Evolutionary conservation across 768 basidiomycete species (phyloP).

Genomic region (Leccinum pellstonianum): DNA sequence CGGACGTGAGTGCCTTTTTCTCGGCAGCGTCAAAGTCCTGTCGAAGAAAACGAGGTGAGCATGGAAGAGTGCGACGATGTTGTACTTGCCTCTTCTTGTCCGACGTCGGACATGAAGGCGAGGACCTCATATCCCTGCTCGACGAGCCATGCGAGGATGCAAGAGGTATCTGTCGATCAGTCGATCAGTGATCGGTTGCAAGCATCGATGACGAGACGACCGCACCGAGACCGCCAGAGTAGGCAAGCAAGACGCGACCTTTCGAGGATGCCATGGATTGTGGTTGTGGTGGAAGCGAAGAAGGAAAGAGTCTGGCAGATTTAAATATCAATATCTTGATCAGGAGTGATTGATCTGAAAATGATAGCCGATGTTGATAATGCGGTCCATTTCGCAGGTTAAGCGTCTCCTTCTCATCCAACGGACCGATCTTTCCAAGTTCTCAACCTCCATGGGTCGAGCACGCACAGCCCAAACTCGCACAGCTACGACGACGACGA

Average conservation of each 20-base stretch:
- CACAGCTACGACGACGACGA: constrained; percentile 20
- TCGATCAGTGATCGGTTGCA: constrained; percentile 1
- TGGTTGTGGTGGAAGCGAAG: not conserved
- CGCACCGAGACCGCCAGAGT: constrained; percentile 96
- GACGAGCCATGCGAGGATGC: constrained; percentile 98
- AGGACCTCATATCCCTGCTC: constrained; percentile 97
- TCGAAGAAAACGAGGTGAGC: constrained; percentile 1
- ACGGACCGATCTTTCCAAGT: not conserved
- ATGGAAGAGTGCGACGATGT: not conserved
- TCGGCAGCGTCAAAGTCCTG: constrained; percentile 94
- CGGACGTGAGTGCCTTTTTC: constrained; percentile 84
- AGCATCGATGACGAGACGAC: constrained; percentile 9
- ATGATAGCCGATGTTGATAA: not conserved
- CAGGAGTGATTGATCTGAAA: not conserved
- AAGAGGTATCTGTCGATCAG: constrained; percentile 76
- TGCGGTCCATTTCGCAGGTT: no score
- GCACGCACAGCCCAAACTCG: constrained; percentile 45
- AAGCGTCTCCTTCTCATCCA: no score
- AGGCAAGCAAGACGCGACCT: constrained; percentile 93
- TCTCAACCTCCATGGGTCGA: constrained; percentile 47
- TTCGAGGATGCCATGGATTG: constrained; percentile 32
- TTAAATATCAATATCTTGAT: not conserved
- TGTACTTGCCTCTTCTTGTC: constrained; percentile 74
- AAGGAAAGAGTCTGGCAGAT: not conserved
- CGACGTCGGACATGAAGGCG: constrained; percentile 96